phyloP scores from a whole-genome alignment of 495 filamentous ascomycete genomes.

The Annulohypoxylon nitens region DNA sequence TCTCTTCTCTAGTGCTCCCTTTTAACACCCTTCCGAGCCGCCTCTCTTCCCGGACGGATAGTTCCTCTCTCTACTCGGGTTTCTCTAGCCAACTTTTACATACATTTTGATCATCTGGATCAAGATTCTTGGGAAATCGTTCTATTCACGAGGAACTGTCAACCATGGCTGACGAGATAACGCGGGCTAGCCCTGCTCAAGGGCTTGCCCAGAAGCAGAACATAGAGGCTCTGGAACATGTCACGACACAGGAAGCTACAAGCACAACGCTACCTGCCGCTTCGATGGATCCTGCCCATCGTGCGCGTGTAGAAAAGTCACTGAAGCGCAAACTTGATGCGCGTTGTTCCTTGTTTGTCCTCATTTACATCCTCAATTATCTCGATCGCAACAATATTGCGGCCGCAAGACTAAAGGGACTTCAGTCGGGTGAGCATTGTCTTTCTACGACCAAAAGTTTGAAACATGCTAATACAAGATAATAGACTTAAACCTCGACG shows the following conservation, averaged over 20 bases:
- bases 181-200: constrained; percentile 19
- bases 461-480: constrained; percentile 13
- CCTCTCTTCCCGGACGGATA: constrained; percentile 1
- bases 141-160: neutral
- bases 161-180: constrained; percentile 44
- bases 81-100: neutral
- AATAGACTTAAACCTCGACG: constrained; percentile 48
- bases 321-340: constrained; percentile 59
- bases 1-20: neutral
- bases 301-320: constrained; percentile 54
- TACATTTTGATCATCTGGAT: neutral
- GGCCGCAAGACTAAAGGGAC: constrained; percentile 61
- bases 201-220: constrained; percentile 24
- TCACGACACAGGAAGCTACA: neutral
- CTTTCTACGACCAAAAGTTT: neutral
- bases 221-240: constrained; percentile 35
- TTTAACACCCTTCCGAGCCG: neutral
- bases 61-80: constrained; percentile 1
- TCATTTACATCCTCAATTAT: constrained; percentile 83
- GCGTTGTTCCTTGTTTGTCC: constrained; percentile 58
- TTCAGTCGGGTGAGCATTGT: constrained; percentile 54
- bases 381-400: constrained; percentile 73
- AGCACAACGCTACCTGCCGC: constrained; percentile 19
- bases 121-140: constrained; percentile 5
- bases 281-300: constrained; percentile 54